Evolutionary conservation across 306 rosid genomes (phyloP), one percentile per base, ranked within the genome.

Genomic region (Prunus fruticosa): DNA sequence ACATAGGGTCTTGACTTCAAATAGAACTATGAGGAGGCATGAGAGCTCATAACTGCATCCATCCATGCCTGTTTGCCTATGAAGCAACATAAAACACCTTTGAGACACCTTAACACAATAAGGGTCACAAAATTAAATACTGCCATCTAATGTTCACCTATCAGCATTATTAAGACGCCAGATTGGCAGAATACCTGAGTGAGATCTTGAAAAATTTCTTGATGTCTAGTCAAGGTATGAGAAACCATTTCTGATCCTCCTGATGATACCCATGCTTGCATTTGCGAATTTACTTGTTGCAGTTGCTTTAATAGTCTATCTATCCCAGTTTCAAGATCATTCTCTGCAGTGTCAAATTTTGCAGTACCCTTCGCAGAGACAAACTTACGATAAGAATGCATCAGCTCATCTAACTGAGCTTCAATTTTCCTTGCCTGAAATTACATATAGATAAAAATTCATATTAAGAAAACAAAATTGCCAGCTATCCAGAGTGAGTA

Each of bases 171-270:
- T 56, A 66, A 84, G 66, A 51, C 45, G 56, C 47, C 60, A 73
- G 67, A 80, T 58, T 82, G 63, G 46, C 60, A 73, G 71, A 80
- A 71, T 83, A 96, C 99, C 99, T 96, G 97, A 78, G 98, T 91
- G 80, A 96, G 86, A 84, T 96, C 99, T 86, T 89, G 99, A 82
- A 91, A 93, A 86, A 96, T 93, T 81, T 92, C 99, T 81, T 96
- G 99, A 86, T 96, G 99, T 78, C 99, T 89, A 69, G 93, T 96
- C 84, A 96, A 85, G 54, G 99, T 92, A 78, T 93, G 98, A 86
- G 99, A 93, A 81, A 96, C 99, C 97, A 96, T 91, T 84, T 96
- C 99, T 14, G 97, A 86, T 60, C 98, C 99, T 77, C 92, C 99
- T 25, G 99, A 79, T 66, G 99, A 91, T 46, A 92, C 99, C 99